Percentiles rank a stretch among this genome's conserved stretches.
Conservation (phyloP, 805 yeast genomes). For the Hanseniaspora lachancei region DNA sequence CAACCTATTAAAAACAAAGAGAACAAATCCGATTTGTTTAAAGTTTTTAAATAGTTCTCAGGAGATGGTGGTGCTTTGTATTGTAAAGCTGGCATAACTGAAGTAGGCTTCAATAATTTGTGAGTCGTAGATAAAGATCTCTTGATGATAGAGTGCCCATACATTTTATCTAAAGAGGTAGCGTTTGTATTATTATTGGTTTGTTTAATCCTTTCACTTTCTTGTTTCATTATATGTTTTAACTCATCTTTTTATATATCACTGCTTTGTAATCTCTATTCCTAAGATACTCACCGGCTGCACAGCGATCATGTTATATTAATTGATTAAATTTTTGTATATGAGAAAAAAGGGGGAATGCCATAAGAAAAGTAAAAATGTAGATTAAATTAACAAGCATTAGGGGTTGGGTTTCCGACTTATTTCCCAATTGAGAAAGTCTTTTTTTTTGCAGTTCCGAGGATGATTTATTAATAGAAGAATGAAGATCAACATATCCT, state of each 20-base stretch:
- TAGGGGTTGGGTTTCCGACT: background rate
- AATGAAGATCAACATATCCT: no score
- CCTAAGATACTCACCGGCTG: no score
- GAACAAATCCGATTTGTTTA: conserved; percentile 42
- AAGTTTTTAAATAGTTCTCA: conserved; percentile 37
- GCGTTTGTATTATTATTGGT: no score
- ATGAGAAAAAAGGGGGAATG: background rate
- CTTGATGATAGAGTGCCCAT: background rate
- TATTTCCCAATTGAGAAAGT: background rate
- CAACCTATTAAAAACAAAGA: conserved; percentile 57
- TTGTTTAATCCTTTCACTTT: no score
- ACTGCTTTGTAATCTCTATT: no score
- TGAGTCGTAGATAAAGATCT: background rate
- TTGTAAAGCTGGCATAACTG: background rate
- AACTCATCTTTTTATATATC: no score
- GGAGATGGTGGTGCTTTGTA: conserved; percentile 18
- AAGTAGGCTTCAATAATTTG: background rate
- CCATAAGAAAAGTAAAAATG: background rate
- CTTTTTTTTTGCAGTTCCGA: background rate
- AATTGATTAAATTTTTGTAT: background rate
- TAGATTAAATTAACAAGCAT: background rate
- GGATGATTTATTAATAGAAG: no score
- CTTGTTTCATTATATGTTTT: no score
- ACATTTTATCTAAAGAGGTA: background rate
- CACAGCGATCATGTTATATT: no score